Percentiles rank a stretch among this genome's conserved stretches.
phyloP scores from a whole-genome alignment of 2,329 filamentous ascomycete species.

The Nigrospora osmanthi region DNA sequence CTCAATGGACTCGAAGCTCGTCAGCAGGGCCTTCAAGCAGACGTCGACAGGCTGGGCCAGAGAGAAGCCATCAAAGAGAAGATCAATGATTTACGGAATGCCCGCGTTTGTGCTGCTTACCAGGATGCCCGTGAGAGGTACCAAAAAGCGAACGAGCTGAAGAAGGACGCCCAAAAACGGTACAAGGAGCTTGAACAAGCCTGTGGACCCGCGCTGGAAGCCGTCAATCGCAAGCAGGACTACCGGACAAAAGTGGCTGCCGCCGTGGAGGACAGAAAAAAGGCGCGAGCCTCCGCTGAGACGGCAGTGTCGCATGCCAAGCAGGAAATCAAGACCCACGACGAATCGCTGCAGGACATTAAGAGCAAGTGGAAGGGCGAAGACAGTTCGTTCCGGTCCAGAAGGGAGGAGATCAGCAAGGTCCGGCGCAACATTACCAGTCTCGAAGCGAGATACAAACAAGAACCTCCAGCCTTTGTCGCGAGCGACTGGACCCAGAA shows the following conservation, averaged over 20 bases:
- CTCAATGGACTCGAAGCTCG: constrained; percentile 63
- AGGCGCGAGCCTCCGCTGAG: constrained; percentile 46
- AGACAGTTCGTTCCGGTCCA: constrained; percentile 36
- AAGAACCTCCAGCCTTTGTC: constrained; percentile 61
- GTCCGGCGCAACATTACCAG: constrained; percentile 51
- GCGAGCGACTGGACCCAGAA: constrained; percentile 61
- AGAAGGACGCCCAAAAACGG: constrained; percentile 46
- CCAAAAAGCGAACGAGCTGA: constrained; percentile 44
- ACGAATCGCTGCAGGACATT: constrained; percentile 35
- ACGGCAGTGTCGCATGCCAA: constrained; percentile 35
- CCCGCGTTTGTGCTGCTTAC: constrained; percentile 60
- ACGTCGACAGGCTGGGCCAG: constrained; percentile 77
- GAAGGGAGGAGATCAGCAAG: constrained; percentile 27
- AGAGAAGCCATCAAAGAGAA: constrained; percentile 59
- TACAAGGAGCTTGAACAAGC: constrained; percentile 51
- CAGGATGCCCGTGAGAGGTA: constrained; percentile 41
- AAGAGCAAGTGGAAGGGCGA: constrained; percentile 41
- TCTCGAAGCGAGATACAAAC: constrained; percentile 55
- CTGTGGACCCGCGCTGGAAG: constrained; percentile 58
- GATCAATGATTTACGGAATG: constrained; percentile 56
- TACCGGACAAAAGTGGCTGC: constrained; percentile 54
- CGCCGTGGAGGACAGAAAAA: constrained; percentile 47
- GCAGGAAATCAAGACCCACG: constrained; percentile 20
- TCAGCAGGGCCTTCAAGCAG: constrained; percentile 66
- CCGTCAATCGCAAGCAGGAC: constrained; percentile 59